These are phyloP conservation scores for Avena eriantha DNA, from an alignment of 176 grass and related monocot species.

Conservation along the genomic window DNA sequence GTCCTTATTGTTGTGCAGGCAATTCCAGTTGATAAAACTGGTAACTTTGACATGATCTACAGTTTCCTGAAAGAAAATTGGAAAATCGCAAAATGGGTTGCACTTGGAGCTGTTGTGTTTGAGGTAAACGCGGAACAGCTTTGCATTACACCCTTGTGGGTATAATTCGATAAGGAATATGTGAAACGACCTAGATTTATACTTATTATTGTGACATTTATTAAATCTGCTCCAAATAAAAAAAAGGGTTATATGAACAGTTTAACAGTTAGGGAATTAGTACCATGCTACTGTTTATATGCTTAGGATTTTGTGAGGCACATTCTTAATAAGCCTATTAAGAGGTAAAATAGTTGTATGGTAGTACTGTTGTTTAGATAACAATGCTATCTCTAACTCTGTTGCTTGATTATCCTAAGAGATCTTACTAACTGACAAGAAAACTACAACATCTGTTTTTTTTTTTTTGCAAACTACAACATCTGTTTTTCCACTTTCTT, in stretches of 20 bases:
- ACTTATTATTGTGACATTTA: background rate
- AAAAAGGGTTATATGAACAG: background rate
- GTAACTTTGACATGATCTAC: slow-evolving; percentile 82
- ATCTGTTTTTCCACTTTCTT: slow-evolving; percentile 8
- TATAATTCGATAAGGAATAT: slow-evolving; percentile 33
- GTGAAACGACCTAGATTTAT: background rate
- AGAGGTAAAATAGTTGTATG: background rate
- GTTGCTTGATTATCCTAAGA: slow-evolving; percentile 30
- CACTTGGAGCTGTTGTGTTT: slow-evolving; percentile 81
- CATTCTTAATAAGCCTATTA: background rate
- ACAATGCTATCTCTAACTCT: background rate
- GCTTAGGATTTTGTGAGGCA: background rate
- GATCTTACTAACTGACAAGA: background rate
- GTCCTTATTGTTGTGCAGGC: slow-evolving; percentile 50
- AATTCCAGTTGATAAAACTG: slow-evolving; percentile 83
- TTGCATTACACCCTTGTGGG: background rate
- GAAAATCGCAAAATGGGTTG: slow-evolving; percentile 82
- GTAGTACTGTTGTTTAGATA: background rate
- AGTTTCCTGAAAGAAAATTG: slow-evolving; percentile 79
- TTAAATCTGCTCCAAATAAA: background rate
- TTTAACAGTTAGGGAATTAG: background rate
- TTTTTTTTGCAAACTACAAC: background rate
- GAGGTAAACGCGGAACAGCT: slow-evolving; percentile 56
- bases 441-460: background rate
- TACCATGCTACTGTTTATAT: background rate